These are phyloP conservation scores for Volvariella surrecta DNA, from an alignment of 1,284 basidiomycete genomes.

Conservation along the genomic window DNA sequence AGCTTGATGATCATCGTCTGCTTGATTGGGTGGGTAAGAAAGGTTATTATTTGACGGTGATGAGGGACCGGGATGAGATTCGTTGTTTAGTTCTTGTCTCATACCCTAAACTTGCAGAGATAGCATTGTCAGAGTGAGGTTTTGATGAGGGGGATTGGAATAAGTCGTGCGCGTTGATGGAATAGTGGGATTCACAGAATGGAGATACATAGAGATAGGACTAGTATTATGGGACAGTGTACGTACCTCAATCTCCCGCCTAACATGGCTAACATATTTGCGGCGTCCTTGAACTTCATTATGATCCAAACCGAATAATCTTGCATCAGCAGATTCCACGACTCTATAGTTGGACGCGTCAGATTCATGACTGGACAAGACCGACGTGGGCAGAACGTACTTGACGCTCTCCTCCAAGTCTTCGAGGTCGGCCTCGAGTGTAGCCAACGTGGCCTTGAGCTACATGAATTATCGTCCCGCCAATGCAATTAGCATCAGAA, in stretches of 20 bases:
- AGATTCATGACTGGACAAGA: neutral
- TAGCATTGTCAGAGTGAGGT: no score
- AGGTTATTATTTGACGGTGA: no score
- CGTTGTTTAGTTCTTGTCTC: constrained; percentile 43
- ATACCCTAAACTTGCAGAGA: constrained; percentile 52
- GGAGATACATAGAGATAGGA: constrained; percentile 1
- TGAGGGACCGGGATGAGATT: constrained; percentile 13
- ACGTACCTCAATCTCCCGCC: constrained; percentile 71
- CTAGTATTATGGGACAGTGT: constrained; percentile 3
- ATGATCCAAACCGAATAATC: constrained; percentile 76
- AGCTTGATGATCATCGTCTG: constrained; percentile 51
- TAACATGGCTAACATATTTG: constrained; percentile 67
- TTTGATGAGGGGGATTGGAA: constrained; percentile 5
- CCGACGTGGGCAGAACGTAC: constrained; percentile 27
- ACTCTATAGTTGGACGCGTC: constrained; percentile 34
- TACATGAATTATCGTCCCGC: constrained; percentile 19
- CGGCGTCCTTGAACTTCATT: constrained; percentile 65
- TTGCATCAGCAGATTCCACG: constrained; percentile 73
- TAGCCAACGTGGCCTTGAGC: constrained; percentile 67
- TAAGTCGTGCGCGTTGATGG: neutral
- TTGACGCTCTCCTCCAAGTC: constrained; percentile 86
- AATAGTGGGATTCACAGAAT: neutral
- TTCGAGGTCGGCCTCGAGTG: constrained; percentile 78
- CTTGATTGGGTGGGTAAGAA: neutral
- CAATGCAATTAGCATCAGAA: neutral